phyloP scores from a whole-genome alignment of 148 eudicot genomes.

The Euryodendron excelsum region DNA sequence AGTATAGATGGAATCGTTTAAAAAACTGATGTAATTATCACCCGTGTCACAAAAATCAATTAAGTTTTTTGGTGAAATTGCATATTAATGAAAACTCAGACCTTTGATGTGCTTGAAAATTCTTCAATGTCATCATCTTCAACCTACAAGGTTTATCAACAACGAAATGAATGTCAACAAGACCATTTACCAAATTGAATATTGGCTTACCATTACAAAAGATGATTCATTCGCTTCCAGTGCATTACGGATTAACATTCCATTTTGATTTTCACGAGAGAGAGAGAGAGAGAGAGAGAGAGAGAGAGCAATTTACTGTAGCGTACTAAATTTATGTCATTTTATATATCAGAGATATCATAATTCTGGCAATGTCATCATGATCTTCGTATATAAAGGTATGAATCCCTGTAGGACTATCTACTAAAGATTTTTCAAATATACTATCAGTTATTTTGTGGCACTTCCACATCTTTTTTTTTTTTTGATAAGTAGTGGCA shows the following conservation, averaged over 20 bases:
- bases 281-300: neutral
- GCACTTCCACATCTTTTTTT: neutral
- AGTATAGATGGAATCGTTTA: neutral
- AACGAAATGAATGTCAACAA: neutral
- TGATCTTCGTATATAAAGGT: neutral
- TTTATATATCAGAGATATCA: neutral
- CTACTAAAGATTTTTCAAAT: neutral
- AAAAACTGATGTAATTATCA: neutral
- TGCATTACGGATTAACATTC: neutral
- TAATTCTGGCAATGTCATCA: neutral
- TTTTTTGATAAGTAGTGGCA: no score
- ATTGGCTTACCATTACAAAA: constrained; percentile 7
- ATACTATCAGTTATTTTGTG: neutral
- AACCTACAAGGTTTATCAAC: constrained; percentile 26
- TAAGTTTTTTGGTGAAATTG: neutral
- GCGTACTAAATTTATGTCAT: neutral
- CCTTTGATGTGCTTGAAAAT: constrained; percentile 58
- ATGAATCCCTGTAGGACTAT: neutral
- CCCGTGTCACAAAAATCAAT: neutral
- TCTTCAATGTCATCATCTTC: constrained; percentile 77
- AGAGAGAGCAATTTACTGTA: neutral
- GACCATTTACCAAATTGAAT: neutral
- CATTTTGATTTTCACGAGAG: neutral
- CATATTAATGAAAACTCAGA: constrained; percentile 16
- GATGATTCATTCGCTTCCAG: neutral